These are phyloP conservation scores for Viola pubescens DNA, from an alignment of 441 rosid species.

Conservation along the genomic window DNA sequence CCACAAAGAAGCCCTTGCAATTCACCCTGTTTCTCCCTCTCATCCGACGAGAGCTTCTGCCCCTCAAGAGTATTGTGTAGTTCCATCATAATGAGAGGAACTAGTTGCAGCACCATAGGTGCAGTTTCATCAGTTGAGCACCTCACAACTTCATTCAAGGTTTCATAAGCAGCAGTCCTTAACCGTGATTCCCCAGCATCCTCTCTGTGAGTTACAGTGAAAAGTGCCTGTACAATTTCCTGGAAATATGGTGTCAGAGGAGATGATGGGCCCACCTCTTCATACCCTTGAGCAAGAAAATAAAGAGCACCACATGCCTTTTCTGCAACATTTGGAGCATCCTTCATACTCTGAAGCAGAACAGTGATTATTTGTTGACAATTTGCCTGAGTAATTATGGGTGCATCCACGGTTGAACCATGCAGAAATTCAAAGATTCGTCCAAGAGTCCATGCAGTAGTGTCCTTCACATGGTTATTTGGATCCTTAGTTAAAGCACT, in stretches of 20 bases:
- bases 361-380: conserved; percentile 36
- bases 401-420: conserved; percentile 30
- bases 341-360: conserved; percentile 38
- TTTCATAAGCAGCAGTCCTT: conserved; percentile 44
- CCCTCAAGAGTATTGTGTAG: conserved; percentile 37
- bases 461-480: conserved; percentile 65
- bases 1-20: conserved; percentile 53
- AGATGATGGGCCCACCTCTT: conserved; percentile 33
- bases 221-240: conserved; percentile 37
- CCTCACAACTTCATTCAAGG: conserved; percentile 41
- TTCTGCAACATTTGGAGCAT: conserved; percentile 60
- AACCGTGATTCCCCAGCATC: conserved; percentile 36
- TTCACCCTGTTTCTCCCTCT: conserved; percentile 36
- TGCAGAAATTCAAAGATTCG: conserved; percentile 42
- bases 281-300: conserved; percentile 52
- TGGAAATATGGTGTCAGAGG: conserved; percentile 36
- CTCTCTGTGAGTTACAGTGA: conserved; percentile 35
- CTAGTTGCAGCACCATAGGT: conserved; percentile 32
- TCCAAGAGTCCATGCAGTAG: conserved; percentile 59
- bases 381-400: conserved; percentile 35
- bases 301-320: conserved; percentile 73
- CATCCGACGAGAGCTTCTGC: conserved; percentile 32
- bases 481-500: conserved; percentile 54
- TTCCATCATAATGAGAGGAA: conserved; percentile 36
- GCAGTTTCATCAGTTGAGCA: conserved; percentile 39